A percentile compares a stretch with the other conserved stretches of the same genome.
These are phyloP conservation scores for Tritrichomonas musculus DNA, from an alignment of 208 protist genomes.

Conservation along the genomic window DNA sequence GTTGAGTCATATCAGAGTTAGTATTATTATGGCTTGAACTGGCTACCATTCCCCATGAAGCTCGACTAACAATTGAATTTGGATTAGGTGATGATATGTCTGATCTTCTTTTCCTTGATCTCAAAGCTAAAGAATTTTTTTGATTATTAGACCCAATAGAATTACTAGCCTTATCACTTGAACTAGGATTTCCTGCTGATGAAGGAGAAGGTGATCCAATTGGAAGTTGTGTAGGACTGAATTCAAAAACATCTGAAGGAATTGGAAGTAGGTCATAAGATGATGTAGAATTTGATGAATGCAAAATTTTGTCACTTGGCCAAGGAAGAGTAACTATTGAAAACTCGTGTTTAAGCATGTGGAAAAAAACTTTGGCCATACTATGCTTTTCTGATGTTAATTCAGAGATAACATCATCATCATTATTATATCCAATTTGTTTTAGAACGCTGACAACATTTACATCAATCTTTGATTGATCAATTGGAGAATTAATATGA, in stretches of 20 bases:
- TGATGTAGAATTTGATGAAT: too few relatives aligned
- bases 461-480: neutral
- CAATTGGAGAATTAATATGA: neutral
- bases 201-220: too few relatives aligned
- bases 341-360: neutral
- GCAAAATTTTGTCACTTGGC: neutral
- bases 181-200: too few relatives aligned
- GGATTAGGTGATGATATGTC: too few relatives aligned
- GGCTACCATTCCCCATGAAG: neutral
- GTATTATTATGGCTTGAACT: neutral
- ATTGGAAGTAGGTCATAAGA: too few relatives aligned
- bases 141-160: too few relatives aligned
- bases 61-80: too few relatives aligned
- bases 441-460: neutral
- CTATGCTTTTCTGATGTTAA: neutral
- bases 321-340: neutral
- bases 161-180: too few relatives aligned
- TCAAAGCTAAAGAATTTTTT: neutral
- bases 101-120: neutral
- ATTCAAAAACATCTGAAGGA: neutral
- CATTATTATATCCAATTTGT: neutral
- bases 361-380: neutral
- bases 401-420: neutral
- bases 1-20: neutral
- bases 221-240: neutral